These are phyloP conservation scores for Haemoproteus tartakovskyi DNA, from an alignment of 169 alveolate genomes.

Conservation along the genomic window DNA sequence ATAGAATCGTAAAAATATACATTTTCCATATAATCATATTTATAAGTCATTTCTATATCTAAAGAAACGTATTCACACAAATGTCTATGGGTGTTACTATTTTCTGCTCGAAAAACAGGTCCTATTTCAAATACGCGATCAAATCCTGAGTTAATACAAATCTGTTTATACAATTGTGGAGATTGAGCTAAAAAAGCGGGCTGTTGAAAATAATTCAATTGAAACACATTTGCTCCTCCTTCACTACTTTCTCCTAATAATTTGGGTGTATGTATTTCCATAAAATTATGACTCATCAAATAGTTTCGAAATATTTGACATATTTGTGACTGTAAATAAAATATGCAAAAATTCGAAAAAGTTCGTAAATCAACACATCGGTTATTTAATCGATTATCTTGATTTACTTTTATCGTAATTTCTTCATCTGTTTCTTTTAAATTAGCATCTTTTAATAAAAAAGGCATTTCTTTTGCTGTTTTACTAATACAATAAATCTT, in stretches of 20 bases:
- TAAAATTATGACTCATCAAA: constrained; percentile 86
- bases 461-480: constrained; percentile 89
- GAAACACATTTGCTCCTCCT: constrained; percentile 98
- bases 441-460: constrained; percentile 95
- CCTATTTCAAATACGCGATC: constrained; percentile 97
- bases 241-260: constrained; percentile 98
- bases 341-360: constrained; percentile 91
- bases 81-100: constrained; percentile 98
- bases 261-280: constrained; percentile 99
- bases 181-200: constrained; percentile 95
- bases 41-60: constrained; percentile 96
- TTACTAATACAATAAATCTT: constrained; percentile 85
- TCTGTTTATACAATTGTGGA: constrained; percentile 99
- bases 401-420: constrained; percentile 88
- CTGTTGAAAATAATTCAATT: constrained; percentile 90
- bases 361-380: constrained; percentile 96
- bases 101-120: constrained; percentile 99
- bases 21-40: constrained; percentile 94
- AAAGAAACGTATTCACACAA: constrained; percentile 98
- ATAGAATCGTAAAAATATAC: constrained; percentile 90
- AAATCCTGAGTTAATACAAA: constrained; percentile 96
- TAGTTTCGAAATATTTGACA: constrained; percentile 91
- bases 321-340: constrained; percentile 92
- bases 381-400: constrained; percentile 95
- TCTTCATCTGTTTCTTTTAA: constrained; percentile 83